phyloP scores from a whole-genome alignment of 352 stramenopile genomes.

The Globisporangium viniferum region DNA sequence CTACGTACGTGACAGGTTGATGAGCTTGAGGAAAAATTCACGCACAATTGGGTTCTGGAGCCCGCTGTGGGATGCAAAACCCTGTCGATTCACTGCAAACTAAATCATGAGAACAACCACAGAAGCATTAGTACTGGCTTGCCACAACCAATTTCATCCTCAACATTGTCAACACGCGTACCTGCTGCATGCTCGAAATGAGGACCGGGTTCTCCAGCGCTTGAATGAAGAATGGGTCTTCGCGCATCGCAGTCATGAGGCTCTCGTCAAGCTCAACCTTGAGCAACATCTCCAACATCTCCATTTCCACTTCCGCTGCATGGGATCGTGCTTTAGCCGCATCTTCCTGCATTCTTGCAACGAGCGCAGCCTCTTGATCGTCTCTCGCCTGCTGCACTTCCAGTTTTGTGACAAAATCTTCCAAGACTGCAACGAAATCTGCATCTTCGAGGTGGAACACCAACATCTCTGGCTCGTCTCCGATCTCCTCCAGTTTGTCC shows the following conservation, averaged over 20 bases:
- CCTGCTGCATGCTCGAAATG: constrained; percentile 65
- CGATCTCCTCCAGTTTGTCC: constrained; percentile 52
- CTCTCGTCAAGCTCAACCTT: constrained; percentile 41
- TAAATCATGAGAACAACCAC: constrained; percentile 18
- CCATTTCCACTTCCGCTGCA: constrained; percentile 16
- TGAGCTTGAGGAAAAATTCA: constrained; percentile 66
- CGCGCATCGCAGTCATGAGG: constrained; percentile 59
- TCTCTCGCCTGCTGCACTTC: constrained; percentile 20
- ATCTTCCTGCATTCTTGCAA: constrained; percentile 9
- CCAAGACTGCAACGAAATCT: constrained; percentile 31
- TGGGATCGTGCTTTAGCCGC: not conserved
- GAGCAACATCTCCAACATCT: constrained; percentile 42
- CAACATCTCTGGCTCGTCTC: constrained; percentile 63
- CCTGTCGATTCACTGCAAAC: constrained; percentile 54
- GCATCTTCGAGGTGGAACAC: constrained; percentile 62
- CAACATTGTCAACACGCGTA: constrained; percentile 15
- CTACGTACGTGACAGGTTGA: constrained; percentile 51
- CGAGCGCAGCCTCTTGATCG: not conserved
- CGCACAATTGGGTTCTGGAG: constrained; percentile 35
- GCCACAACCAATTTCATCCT: not conserved
- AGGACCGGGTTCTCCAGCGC: constrained; percentile 47
- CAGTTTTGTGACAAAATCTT: constrained; percentile 32
- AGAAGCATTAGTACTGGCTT: not conserved
- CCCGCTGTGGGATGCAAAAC: constrained; percentile 30
- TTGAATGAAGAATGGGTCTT: constrained; percentile 52